These are phyloP conservation scores for Lojkania enalia DNA, from an alignment of 2,329 filamentous ascomycete genomes.

Conservation along the genomic window DNA sequence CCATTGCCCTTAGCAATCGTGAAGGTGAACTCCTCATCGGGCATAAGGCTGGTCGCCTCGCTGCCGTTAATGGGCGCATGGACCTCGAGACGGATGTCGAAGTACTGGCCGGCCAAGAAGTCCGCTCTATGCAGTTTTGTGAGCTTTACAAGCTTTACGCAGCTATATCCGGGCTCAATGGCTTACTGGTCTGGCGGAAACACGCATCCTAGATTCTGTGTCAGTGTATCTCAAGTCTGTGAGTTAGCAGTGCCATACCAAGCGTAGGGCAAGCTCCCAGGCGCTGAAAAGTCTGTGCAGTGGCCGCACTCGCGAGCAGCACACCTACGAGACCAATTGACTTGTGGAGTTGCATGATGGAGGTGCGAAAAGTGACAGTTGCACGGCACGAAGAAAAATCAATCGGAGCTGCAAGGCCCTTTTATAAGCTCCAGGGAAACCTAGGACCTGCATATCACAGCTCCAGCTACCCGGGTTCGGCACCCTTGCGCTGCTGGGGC, in stretches of 20 bases:
- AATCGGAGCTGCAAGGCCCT: constrained; percentile 13
- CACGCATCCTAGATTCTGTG: constrained; percentile 53
- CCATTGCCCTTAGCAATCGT: constrained; percentile 68
- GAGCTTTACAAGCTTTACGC: constrained; percentile 7
- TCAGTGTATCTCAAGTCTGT: constrained; percentile 15
- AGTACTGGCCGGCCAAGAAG: constrained; percentile 81
- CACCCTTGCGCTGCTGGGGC: constrained; percentile 6
- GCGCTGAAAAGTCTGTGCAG: constrained; percentile 59
- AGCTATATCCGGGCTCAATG: constrained; percentile 7
- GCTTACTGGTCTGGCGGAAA: constrained; percentile 62
- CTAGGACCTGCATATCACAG: constrained; percentile 25
- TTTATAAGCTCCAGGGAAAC: constrained; percentile 37
- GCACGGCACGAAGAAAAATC: constrained; percentile 12
- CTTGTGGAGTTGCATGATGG: constrained; percentile 36
- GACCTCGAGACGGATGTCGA: constrained; percentile 81
- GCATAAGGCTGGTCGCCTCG: constrained; percentile 70
- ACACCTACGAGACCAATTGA: constrained; percentile 32
- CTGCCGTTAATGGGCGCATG: constrained; percentile 81
- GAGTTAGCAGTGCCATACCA: too few relatives aligned
- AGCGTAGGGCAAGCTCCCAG: constrained; percentile 60
- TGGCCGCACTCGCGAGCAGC: constrained; percentile 31
- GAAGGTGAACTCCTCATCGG: constrained; percentile 75
- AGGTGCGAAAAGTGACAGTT: constrained; percentile 11
- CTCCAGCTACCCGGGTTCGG: constrained; percentile 1
- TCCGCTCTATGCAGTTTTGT: constrained; percentile 64